A percentile compares a stretch with the other conserved stretches of the same genome.
phyloP scores from a whole-genome alignment of 164 flowering plant genomes.

The Santalum album region DNA sequence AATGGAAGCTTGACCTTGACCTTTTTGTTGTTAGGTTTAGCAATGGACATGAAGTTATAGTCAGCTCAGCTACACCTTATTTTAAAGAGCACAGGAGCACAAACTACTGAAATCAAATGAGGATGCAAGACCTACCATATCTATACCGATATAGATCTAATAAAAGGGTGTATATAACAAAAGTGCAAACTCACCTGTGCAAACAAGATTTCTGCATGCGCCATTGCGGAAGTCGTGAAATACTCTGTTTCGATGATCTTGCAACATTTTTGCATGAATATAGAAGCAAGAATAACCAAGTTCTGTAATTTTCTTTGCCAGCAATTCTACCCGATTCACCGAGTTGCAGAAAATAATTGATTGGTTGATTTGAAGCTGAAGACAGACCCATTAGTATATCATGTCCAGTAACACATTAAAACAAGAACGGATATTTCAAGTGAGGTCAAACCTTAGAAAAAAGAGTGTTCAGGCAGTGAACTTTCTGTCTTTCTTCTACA shows the following conservation, averaged over 20 bases:
- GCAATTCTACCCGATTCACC: slow-evolving; percentile 87
- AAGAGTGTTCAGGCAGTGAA: slow-evolving; percentile 92
- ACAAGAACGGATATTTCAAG: slow-evolving; percentile 1
- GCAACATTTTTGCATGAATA: slow-evolving; percentile 98
- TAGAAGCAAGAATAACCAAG: slow-evolving; percentile 98
- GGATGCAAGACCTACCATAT: no score
- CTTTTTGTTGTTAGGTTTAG: no score
- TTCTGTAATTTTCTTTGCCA: slow-evolving; percentile 98
- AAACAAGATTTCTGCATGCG: slow-evolving; percentile 98
- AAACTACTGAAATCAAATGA: no score
- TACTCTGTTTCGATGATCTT: slow-evolving; percentile 95
- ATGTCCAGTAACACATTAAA: slow-evolving; percentile 6
- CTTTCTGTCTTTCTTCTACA: slow-evolving; percentile 97
- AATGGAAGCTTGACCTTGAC: no score
- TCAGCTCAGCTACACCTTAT: no score
- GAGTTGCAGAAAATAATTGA: slow-evolving; percentile 98
- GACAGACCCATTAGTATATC: slow-evolving; percentile 3
- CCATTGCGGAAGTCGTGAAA: slow-evolving; percentile 99
- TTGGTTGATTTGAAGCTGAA: slow-evolving; percentile 98
- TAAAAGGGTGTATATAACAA: neutral
- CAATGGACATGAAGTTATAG: no score
- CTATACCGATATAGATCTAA: no score
- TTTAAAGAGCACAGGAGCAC: no score
- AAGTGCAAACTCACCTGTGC: slow-evolving; percentile 58
- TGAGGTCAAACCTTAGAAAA: slow-evolving; percentile 77